phyloP scores from a whole-genome alignment of 2,329 filamentous ascomycete genomes.

The Thielaviopsis cerberus region DNA sequence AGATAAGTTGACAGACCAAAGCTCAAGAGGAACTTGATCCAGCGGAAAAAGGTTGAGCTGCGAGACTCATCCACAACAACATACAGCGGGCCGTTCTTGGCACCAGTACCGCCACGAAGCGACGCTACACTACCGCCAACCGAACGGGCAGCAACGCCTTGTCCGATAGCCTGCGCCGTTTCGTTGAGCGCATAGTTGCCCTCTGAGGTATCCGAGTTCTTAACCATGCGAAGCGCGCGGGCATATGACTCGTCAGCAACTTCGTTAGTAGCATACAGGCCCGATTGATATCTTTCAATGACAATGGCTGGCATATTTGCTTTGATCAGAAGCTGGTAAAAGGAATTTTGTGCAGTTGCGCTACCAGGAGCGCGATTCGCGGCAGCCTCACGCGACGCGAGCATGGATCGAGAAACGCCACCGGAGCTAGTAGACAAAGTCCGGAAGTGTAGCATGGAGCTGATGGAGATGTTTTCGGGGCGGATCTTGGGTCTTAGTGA shows the following conservation, averaged over 20 bases:
- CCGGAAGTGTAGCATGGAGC: slow-evolving; percentile 2
- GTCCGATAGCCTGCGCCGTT: slow-evolving; percentile 57
- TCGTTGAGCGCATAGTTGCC: slow-evolving; percentile 19
- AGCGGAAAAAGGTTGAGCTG: slow-evolving; percentile 64
- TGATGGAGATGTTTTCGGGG: background rate
- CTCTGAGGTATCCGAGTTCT: slow-evolving; percentile 7
- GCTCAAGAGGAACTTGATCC: slow-evolving; percentile 69
- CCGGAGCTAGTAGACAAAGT: slow-evolving; percentile 20
- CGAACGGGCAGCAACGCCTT: slow-evolving; percentile 58
- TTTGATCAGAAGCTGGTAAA: slow-evolving; percentile 78
- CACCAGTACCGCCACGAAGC: slow-evolving; percentile 41
- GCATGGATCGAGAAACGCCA: slow-evolving; percentile 41
- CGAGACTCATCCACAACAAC: slow-evolving; percentile 88
- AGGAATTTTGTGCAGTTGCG: slow-evolving; percentile 74
- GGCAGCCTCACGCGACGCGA: slow-evolving; percentile 73
- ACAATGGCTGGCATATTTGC: slow-evolving; percentile 89
- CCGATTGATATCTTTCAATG: slow-evolving; percentile 73
- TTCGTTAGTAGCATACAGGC: slow-evolving; percentile 64
- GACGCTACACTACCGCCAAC: slow-evolving; percentile 47
- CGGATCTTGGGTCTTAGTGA: slow-evolving; percentile 1
- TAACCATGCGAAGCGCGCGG: slow-evolving; percentile 13
- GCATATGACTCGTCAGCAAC: slow-evolving; percentile 63
- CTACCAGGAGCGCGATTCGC: slow-evolving; percentile 85
- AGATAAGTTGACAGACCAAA: slow-evolving; percentile 68
- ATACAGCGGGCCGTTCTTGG: slow-evolving; percentile 72